Base-by-base conservation (phyloP, 108 stramenopile species). In the Poteriospumella lacustris region DNA sequence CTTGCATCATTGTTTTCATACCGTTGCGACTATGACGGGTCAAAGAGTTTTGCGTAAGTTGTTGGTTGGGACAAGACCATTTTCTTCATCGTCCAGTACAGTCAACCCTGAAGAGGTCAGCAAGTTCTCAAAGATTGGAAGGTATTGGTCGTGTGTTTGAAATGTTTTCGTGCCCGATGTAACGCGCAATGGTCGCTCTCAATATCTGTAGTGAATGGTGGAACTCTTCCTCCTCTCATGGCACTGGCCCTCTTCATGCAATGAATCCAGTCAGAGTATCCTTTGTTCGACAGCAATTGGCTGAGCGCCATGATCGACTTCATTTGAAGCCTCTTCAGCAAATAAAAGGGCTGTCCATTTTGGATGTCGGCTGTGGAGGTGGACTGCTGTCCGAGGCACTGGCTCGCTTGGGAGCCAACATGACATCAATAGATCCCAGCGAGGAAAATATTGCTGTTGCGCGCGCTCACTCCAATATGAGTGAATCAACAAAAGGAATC, bases 341-440 rank as follows among this genome's bases (percentile, higher is more conserved):
- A 15, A 42, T 90, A 56, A 29, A 58, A 0, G 89, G 83, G 19
- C 59, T 82, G 39, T 77, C 69, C 15, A 87, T 86, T 1, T 78
- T 91, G 36, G 95, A 95, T 81, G 89, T 93, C 52, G 95, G 93
- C 47, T 96, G 95, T 82, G 95, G 95, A 38, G 95, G 95, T 3
- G 95, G 95, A 0, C 79, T 96, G 33, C 83, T 95, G 12, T 90
- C 92, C 15, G 94, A 94, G 83, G 86, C 87, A 40, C 78, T 94
- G 60, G 90, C 90, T 29, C 84, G 91, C 76, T 58, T 90, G 38
- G 95, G 95, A 42, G 94, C 92, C 42, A 77, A 80, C 40, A 94
- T 96, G 40, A 87, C 88, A 0, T 92, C 85, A 2, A 69, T 96
- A 43, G 95, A 96, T 78, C 93, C 95, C 19, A 68, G 73, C 19